Percentiles rank a stretch among this genome's conserved stretches.
These are phyloP conservation scores for Tremellales sp. DNA, from an alignment of 1,284 basidiomycete genomes.

Conservation along the genomic window DNA sequence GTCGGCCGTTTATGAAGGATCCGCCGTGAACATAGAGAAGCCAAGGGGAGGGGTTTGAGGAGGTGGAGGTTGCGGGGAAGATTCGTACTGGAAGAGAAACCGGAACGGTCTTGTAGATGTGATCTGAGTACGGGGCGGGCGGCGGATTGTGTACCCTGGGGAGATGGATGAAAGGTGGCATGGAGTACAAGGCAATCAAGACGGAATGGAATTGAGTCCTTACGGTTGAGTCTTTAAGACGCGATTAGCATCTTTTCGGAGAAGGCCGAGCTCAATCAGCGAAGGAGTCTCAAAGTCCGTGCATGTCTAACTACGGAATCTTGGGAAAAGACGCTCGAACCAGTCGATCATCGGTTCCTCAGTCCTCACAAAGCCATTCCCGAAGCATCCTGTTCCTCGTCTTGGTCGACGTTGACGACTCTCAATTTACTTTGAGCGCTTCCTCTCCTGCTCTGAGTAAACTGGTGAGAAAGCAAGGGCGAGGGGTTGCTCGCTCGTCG, in stretches of 20 bases:
- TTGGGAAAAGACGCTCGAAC: too few relatives aligned
- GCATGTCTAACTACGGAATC: too few relatives aligned
- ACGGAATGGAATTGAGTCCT: too few relatives aligned
- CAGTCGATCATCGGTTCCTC: too few relatives aligned
- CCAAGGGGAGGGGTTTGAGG: constrained; percentile 8
- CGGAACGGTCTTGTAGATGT: constrained; percentile 20
- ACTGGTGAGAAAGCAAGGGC: not conserved
- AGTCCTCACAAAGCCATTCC: not conserved
- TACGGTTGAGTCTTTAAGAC: too few relatives aligned
- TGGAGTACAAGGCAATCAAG: too few relatives aligned
- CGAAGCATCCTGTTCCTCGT: constrained; percentile 5
- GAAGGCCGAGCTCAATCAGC: too few relatives aligned
- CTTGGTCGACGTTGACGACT: too few relatives aligned
- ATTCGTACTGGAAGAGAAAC: constrained; percentile 25
- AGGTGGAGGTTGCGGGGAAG: constrained; percentile 13
- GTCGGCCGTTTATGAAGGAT: constrained; percentile 15
- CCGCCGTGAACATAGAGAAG: constrained; percentile 26
- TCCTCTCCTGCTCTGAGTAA: not conserved
- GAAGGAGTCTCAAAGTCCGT: too few relatives aligned
- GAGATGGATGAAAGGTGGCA: too few relatives aligned
- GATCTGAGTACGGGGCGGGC: constrained; percentile 22
- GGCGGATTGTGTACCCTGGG: too few relatives aligned
- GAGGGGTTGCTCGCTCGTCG: constrained; percentile 1
- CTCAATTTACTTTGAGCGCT: constrained; percentile 4
- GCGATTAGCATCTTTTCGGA: too few relatives aligned